Percentiles rank a stretch among this genome's conserved stretches.
Conservation (phyloP, 495 filamentous ascomycete genomes). For the Tuber aestivum region DNA sequence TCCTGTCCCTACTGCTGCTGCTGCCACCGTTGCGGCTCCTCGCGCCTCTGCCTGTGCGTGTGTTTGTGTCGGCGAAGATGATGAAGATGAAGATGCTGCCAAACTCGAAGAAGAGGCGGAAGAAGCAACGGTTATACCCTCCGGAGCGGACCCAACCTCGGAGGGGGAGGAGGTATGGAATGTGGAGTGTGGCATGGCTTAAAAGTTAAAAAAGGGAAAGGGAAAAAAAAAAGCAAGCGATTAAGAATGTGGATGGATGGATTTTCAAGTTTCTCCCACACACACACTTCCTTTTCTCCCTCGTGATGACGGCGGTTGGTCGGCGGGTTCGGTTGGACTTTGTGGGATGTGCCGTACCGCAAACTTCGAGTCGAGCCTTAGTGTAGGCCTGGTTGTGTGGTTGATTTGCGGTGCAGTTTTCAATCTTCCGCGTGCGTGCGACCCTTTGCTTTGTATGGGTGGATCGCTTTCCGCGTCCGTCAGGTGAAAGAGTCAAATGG, state of each 20-base stretch:
- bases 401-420: conserved; percentile 1
- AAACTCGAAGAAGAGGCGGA: conserved; percentile 17
- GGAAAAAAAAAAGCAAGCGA: background rate
- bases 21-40: conserved; percentile 12
- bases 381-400: background rate
- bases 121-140: conserved; percentile 9
- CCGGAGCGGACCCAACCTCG: conserved; percentile 10
- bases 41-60: conserved; percentile 23
- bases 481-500: background rate
- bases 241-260: background rate
- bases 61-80: conserved; percentile 25
- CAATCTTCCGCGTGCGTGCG: background rate
- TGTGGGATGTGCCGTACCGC: background rate
- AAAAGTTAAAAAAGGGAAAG: background rate
- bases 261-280: background rate
- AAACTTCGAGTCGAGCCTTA: background rate
- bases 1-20: background rate
- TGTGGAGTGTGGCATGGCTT: conserved; percentile 35
- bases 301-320: background rate
- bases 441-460: background rate
- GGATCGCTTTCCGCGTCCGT: background rate
- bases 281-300: background rate
- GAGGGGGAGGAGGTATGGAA: conserved; percentile 20
- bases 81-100: conserved; percentile 24
- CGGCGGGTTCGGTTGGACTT: background rate